Evolutionary conservation across 371 early-diverging fungal genomes (phyloP), one percentile per base, ranked within the genome.

Genomic region (Parasitella parasitica): DNA sequence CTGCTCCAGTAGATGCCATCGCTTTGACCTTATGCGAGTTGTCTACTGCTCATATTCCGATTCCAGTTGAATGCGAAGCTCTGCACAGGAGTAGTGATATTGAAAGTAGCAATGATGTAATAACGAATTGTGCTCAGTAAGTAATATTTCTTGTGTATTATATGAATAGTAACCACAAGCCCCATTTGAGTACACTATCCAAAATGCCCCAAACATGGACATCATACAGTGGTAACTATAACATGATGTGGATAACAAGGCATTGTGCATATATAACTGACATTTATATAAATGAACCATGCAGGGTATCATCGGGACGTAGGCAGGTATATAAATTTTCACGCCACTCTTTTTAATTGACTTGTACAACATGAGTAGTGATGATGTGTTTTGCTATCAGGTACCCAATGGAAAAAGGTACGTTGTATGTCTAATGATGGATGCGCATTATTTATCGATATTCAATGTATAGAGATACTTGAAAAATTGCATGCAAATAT

Each of bases 351-450:
- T 46, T 46, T 46, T 24, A 8, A 24, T 24, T 24, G 20, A 5
- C 12, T 12, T 57, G 46, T 46, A 3, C 50, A 30, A 28, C 50
- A n/a, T 28, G 6, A 26, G 6, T 34, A 70, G 70, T 55, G 1
- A 26, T 57, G 32, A 70, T 70, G 15, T 70, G 71, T 28, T 70
- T 66, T 57, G 66, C 71, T 18, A 60, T 70, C 12, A 32, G 59
- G 38, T 66, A 66, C 18, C 66, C 71, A 12, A 36, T 66, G 22
- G 66, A 70, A 34, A 65, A 63, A 66, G 69, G 69, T 69, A n/a
- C n/a, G n/a, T 58, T 0, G 20, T 12, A 20, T n/a, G 15, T 12
- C 28, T 18, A 15, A 6, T 28, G 36, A 28, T 54, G 13, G 15
- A 26, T 27, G 43, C 22, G 11, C 32, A 32, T 32, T 32, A 32